Evolutionary conservation across 73 alveolate species (phyloP).

Genomic region (Uronychia setigera): DNA sequence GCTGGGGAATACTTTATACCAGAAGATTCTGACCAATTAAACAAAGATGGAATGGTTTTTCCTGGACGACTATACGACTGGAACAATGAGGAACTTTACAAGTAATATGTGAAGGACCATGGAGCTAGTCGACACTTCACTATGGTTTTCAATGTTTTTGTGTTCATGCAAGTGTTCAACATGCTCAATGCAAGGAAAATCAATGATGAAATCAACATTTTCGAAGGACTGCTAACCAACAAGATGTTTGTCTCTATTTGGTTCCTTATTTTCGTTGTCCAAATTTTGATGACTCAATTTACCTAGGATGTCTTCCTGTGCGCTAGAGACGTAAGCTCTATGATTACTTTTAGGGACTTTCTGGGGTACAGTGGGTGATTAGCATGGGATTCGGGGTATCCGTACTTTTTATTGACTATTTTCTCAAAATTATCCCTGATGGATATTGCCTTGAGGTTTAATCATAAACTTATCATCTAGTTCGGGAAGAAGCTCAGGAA

Average conservation of each 20-base stretch:
- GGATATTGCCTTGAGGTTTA: slow-evolving; percentile 8
- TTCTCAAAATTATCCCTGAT: slow-evolving; percentile 34
- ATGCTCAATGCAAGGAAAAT: slow-evolving; percentile 78
- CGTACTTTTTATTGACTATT: slow-evolving; percentile 25
- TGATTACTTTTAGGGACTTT: slow-evolving; percentile 8
- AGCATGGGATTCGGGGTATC: slow-evolving; percentile 39
- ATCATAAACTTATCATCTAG: not conserved
- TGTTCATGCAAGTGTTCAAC: slow-evolving; percentile 75
- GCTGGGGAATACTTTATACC: slow-evolving; percentile 76
- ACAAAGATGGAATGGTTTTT: slow-evolving; percentile 21
- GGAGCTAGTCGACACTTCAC: slow-evolving; percentile 82
- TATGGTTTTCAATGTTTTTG: slow-evolving; percentile 78
- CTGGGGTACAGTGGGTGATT: slow-evolving; percentile 22
- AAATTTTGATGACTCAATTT: slow-evolving; percentile 46
- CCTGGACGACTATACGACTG: slow-evolving; percentile 41
- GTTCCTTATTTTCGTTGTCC: slow-evolving; percentile 12
- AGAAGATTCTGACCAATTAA: slow-evolving; percentile 71
- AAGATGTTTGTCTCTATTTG: slow-evolving; percentile 22
- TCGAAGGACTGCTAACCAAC: slow-evolving; percentile 57
- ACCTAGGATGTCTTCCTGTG: slow-evolving; percentile 53
- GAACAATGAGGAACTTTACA: slow-evolving; percentile 42
- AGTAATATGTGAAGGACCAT: slow-evolving; percentile 32
- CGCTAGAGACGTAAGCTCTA: slow-evolving; percentile 22
- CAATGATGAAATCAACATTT: slow-evolving; percentile 74
- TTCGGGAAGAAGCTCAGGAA: not conserved